Evolutionary conservation across 1,284 basidiomycete species (phyloP), one percentile per base, ranked within the genome.

Genomic region (Takashimella tepidaria): DNA sequence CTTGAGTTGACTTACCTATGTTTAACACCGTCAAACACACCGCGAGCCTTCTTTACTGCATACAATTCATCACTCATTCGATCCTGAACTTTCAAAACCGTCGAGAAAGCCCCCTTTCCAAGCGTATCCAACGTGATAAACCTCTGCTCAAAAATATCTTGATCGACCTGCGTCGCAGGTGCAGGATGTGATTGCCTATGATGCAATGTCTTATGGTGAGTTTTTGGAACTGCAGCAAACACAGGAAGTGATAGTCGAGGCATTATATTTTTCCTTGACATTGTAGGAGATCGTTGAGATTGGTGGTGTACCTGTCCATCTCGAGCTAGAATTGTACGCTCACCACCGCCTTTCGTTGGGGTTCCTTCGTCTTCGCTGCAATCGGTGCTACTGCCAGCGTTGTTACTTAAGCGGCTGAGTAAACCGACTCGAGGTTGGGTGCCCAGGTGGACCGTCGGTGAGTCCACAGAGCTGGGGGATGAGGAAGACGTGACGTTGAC

Each of bases 41-140:
- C 75, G 77, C 96, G 92, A 49, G 90, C 93, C 72, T 88, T 87
- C 82, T 99, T 98, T 65, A 99, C 85, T 2, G 96, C 96, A 72
- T 82, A 96, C 21, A 90, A 77, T 40, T 78, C 75, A 4, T 75
- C 72, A 1, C 73, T 81, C 56, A 80, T 75, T 72, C 88, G 85
- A 63, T 85, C 82, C 58, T 84, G 82, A 5, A 92, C 95, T 77
- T 92, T 95, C 76, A 93, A 84, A 12, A 92, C 95, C 62, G 88
- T 88, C 41, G 92, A 92, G 76, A 98, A 98, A 67, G 95, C 91
- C 16, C 96, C 96, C 53, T 86, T 85, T 4, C 96, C 96, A 19
- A 98, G 80, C 62, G 86, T 83, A 54, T 89, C 87, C 26, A 90
- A 78, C 55, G 88, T 85, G 23, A 85, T 81, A 70, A 96, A 98